Conservation (phyloP, 2,329 filamentous ascomycete species). For the Zelopaecilomyces penicillatus region DNA sequence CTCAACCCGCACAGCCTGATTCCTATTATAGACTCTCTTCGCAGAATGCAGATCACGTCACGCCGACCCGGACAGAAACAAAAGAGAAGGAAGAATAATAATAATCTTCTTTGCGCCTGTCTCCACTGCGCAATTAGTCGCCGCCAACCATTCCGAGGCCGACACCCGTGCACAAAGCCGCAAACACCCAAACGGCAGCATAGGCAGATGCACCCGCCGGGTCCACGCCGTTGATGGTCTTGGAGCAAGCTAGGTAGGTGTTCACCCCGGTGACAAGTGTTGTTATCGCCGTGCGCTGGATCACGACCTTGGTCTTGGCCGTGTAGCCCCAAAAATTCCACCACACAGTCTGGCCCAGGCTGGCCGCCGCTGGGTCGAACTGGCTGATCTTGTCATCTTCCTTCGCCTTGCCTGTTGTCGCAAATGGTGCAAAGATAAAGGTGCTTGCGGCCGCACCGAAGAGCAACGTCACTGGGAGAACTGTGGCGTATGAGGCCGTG, state of each 20-base stretch:
- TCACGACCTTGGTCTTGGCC: conserved; percentile 52
- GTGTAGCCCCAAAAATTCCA: conserved; percentile 67
- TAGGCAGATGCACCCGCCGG: conserved; percentile 62
- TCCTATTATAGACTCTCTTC: too few relatives aligned
- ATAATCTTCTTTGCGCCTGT: too few relatives aligned
- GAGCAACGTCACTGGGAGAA: conserved; percentile 49
- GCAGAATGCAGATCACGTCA: too few relatives aligned
- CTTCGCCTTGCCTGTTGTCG: conserved; percentile 40
- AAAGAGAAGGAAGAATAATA: too few relatives aligned
- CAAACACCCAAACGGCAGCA: conserved; percentile 65
- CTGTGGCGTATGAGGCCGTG: conserved; percentile 49
- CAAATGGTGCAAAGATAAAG: conserved; percentile 69
- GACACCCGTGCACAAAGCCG: conserved; percentile 51
- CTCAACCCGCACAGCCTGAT: too few relatives aligned
- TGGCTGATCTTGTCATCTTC: conserved; percentile 39
- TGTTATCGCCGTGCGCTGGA: conserved; percentile 54
- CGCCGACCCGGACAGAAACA: too few relatives aligned
- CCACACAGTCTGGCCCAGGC: conserved; percentile 59
- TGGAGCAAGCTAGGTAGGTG: conserved; percentile 56
- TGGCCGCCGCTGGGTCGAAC: conserved; percentile 59
- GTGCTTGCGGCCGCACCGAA: conserved; percentile 63
- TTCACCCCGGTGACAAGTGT: conserved; percentile 48
- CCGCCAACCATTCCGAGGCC: conserved; percentile 44
- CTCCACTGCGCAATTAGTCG: conserved; percentile 18
- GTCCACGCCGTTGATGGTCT: conserved; percentile 64